Percentiles rank a stretch among this genome's conserved stretches.
Conservation (phyloP, 352 stramenopile species). For the Phytophthora tentaculata region DNA sequence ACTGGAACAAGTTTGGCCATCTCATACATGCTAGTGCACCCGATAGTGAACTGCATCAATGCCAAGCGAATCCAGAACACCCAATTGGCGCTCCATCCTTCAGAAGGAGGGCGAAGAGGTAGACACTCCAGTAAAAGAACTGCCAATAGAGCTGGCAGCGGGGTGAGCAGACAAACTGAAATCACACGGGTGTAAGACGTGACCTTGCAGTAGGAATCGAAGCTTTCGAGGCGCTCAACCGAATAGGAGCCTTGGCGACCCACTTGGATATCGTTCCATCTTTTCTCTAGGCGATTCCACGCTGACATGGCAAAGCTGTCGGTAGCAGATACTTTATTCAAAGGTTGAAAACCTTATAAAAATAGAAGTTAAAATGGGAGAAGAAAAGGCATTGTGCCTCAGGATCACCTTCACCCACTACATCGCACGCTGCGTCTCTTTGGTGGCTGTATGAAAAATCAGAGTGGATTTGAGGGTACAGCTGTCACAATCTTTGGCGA, state of each 20-base stretch:
- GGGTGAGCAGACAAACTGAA: slow-evolving; percentile 21
- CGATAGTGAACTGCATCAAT: neutral
- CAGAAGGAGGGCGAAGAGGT: neutral
- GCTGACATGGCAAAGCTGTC: neutral
- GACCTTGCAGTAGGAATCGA: slow-evolving; percentile 11
- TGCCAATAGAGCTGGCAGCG: slow-evolving; percentile 8
- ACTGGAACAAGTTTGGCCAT: neutral
- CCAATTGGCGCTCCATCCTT: neutral
- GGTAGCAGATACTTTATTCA: too few species aligned
- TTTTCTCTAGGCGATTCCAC: neutral
- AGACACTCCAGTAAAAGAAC: slow-evolving; percentile 27
- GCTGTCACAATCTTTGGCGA: too few species aligned
- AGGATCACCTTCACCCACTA: too few species aligned
- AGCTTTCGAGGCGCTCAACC: slow-evolving; percentile 14
- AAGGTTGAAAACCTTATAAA: too few species aligned
- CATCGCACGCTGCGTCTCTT: too few species aligned
- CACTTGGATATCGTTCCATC: slow-evolving; percentile 2
- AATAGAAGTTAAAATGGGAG: too few species aligned
- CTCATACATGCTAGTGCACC: neutral
- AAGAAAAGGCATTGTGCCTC: too few species aligned
- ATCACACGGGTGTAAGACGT: slow-evolving; percentile 14
- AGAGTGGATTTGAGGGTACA: too few species aligned
- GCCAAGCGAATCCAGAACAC: neutral
- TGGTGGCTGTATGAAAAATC: too few species aligned
- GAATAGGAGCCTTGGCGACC: slow-evolving; percentile 13